These are phyloP conservation scores for Thraustochytrium sp. DNA, from an alignment of 352 stramenopile species.

Conservation along the genomic window DNA sequence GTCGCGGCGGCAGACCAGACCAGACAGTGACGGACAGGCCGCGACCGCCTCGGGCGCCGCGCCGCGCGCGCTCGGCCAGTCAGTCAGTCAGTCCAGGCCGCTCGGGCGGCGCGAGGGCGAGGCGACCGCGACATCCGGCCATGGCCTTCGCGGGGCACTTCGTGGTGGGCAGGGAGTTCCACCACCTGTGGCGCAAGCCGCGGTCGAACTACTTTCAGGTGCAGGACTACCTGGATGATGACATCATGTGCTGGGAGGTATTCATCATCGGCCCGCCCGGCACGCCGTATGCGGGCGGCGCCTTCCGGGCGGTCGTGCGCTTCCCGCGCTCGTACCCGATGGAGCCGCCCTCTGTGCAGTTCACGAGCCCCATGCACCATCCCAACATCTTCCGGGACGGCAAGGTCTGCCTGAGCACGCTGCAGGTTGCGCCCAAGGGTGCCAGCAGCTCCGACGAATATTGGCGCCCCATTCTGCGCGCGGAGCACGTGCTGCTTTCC, in stretches of 20 bases:
- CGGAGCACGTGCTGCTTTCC: constrained; percentile 25
- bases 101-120: too few relatives aligned
- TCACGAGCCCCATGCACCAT: constrained; percentile 27
- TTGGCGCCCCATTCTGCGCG: constrained; percentile 34
- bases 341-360: constrained; percentile 39
- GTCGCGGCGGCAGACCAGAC: too few relatives aligned
- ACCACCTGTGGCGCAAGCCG: not conserved
- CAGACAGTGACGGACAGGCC: too few relatives aligned
- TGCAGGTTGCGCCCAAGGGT: not conserved
- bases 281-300: constrained; percentile 2
- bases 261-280: constrained; percentile 40
- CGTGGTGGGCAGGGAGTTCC: too few relatives aligned
- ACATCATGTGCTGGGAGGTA: constrained; percentile 2
- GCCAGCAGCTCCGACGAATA: not conserved
- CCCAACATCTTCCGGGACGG: constrained; percentile 38
- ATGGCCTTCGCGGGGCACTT: too few relatives aligned
- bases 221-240: constrained; percentile 6
- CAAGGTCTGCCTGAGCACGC: constrained; percentile 44
- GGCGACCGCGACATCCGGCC: too few relatives aligned
- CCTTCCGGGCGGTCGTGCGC: constrained; percentile 16
- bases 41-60: too few relatives aligned
- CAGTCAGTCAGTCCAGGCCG: too few relatives aligned
- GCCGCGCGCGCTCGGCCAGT: too few relatives aligned
- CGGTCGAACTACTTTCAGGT: constrained; percentile 45
- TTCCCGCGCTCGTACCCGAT: constrained; percentile 41